These are phyloP conservation scores for Diaporthe ilicicola DNA, from an alignment of 2,329 filamentous ascomycete genomes.

Conservation along the genomic window DNA sequence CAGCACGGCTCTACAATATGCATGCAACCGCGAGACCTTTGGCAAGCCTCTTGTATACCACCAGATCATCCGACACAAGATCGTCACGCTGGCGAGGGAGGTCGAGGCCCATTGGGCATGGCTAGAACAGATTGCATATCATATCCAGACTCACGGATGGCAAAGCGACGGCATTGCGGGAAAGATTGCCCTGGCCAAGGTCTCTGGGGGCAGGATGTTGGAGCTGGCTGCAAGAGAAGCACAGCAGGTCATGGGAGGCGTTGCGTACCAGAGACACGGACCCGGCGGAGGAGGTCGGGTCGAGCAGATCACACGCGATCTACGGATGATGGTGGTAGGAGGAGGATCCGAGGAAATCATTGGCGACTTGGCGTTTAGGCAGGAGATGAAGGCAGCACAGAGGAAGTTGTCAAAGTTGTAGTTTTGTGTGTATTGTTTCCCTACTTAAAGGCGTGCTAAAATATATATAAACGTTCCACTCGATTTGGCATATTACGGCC, in stretches of 20 bases:
- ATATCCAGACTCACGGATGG: constrained; percentile 44
- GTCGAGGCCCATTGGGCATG: constrained; percentile 67
- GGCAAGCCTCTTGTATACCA: constrained; percentile 62
- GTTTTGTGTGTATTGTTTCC: neutral
- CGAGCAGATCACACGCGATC: constrained; percentile 58
- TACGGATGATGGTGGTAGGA: constrained; percentile 59
- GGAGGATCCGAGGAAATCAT: constrained; percentile 62
- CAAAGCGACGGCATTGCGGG: constrained; percentile 40
- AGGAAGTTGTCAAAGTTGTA: neutral
- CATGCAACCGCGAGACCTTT: constrained; percentile 61
- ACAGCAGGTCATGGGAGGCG: constrained; percentile 58
- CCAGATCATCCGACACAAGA: constrained; percentile 64
- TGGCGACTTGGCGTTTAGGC: constrained; percentile 53
- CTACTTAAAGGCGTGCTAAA: neutral
- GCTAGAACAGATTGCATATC: constrained; percentile 65
- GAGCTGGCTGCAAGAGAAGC: constrained; percentile 57
- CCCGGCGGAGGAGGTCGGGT: constrained; percentile 49
- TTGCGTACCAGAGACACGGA: constrained; percentile 55
- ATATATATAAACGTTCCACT: too few relatives aligned
- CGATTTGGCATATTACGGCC: too few relatives aligned
- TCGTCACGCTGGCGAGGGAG: constrained; percentile 62
- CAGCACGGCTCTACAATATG: constrained; percentile 59
- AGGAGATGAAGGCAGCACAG: constrained; percentile 44
- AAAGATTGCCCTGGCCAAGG: constrained; percentile 46
- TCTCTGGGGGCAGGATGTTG: constrained; percentile 53